A percentile compares a stretch with the other conserved stretches of the same genome.
phyloP scores from a whole-genome alignment of 208 protist genomes.

The Blechomonas ayalai region DNA sequence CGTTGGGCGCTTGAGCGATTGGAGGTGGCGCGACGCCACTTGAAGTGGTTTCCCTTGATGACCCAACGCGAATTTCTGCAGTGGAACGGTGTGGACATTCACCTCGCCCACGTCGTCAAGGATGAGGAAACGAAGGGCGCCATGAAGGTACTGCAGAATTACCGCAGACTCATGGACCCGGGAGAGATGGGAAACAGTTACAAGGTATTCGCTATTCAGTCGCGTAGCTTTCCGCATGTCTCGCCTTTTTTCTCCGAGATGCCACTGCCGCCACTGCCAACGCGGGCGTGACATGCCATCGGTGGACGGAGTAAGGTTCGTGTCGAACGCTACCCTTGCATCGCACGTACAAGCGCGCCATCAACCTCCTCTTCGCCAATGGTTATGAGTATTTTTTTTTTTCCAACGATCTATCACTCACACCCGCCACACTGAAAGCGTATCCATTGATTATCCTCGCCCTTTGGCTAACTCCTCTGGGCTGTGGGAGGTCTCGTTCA shows the following conservation, averaged over 20 bases:
- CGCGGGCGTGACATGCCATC: not conserved
- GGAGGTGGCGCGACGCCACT: conserved; percentile 64
- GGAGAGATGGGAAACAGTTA: conserved; percentile 89
- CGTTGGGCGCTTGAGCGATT: conserved; percentile 77
- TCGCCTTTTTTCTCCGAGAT: conserved; percentile 77
- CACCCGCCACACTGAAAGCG: too few relatives aligned
- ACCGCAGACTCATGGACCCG: conserved; percentile 69
- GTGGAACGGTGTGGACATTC: conserved; percentile 81
- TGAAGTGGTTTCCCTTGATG: conserved; percentile 82
- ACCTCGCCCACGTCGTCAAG: conserved; percentile 81
- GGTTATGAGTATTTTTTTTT: too few relatives aligned
- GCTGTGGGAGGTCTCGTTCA: too few relatives aligned
- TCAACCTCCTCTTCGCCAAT: too few relatives aligned
- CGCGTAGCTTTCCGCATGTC: conserved; percentile 79
- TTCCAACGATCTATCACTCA: too few relatives aligned
- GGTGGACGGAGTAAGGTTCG: too few relatives aligned
- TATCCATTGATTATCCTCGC: too few relatives aligned
- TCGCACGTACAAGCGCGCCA: too few relatives aligned
- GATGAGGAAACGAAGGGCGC: conserved; percentile 83
- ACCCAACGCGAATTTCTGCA: conserved; percentile 82
- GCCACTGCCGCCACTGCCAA: conserved; percentile 47
- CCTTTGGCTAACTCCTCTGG: too few relatives aligned
- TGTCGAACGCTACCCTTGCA: too few relatives aligned
- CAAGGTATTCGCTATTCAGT: conserved; percentile 86
- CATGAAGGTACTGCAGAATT: conserved; percentile 85